Evolutionary conservation across 1,139 yeast species (phyloP).

Genomic region (Wickerhamiella infanticola): DNA sequence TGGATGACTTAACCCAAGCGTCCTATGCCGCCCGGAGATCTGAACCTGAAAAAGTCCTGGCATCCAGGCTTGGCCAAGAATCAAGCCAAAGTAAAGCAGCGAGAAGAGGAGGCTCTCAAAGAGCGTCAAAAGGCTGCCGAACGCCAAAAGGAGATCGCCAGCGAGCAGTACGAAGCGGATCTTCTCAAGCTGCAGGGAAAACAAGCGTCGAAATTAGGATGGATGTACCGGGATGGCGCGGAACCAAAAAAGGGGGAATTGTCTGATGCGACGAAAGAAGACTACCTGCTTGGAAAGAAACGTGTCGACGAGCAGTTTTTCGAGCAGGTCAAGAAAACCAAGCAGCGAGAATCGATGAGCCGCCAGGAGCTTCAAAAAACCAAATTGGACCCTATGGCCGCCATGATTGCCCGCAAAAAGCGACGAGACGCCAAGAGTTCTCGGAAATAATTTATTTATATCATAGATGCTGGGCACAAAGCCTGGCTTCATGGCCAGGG

Average conservation of each 20-base stretch:
- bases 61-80: constrained; percentile 79
- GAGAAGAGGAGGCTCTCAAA: constrained; percentile 61
- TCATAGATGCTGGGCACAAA: not conserved
- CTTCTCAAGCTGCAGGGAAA: constrained; percentile 40
- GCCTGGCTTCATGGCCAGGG: not conserved
- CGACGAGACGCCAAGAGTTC: constrained; percentile 9
- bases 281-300: constrained; percentile 36
- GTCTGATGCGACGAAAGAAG: constrained; percentile 24
- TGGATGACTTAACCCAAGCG: no score
- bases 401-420: constrained; percentile 9
- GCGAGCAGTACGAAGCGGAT: constrained; percentile 49
- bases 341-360: constrained; percentile 5
- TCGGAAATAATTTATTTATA: no score
- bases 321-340: not conserved
- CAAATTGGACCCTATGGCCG: constrained; percentile 5
- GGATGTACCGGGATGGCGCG: constrained; percentile 56
- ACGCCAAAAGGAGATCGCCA: constrained; percentile 46
- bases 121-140: constrained; percentile 55
- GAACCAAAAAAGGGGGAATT: constrained; percentile 24
- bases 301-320: constrained; percentile 25
- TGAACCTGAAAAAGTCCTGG: constrained; percentile 89
- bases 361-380: constrained; percentile 6
- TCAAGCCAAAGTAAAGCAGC: constrained; percentile 72
- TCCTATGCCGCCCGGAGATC: constrained; percentile 45
- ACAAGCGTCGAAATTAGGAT: constrained; percentile 41